A percentile compares a stretch with the other conserved stretches of the same genome.
phyloP scores from a whole-genome alignment of 306 rosid species.

The Prunus davidiana region DNA sequence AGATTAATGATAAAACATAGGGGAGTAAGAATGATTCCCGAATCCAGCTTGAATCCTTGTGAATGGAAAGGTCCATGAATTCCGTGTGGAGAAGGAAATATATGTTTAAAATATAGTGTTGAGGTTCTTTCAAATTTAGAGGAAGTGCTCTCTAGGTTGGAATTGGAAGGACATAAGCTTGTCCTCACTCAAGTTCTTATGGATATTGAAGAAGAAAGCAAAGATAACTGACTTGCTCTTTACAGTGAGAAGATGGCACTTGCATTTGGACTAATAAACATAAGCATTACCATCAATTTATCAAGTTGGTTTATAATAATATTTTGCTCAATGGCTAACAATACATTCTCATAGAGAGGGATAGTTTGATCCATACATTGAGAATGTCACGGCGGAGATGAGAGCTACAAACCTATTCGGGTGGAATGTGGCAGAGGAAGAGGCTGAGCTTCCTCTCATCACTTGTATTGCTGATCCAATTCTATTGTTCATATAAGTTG shows the following conservation, averaged over 20 bases:
- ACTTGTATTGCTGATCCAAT: background rate
- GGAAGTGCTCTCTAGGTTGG: constrained; percentile 38
- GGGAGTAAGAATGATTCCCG: constrained; percentile 42
- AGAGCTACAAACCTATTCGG: background rate
- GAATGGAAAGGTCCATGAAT: constrained; percentile 40
- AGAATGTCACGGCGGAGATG: background rate
- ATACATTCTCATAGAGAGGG: background rate
- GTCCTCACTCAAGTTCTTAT: constrained; percentile 45
- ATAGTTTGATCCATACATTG: background rate
- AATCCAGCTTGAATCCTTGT: constrained; percentile 48
- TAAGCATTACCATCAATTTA: constrained; percentile 48
- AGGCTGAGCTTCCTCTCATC: background rate
- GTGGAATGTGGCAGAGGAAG: background rate
- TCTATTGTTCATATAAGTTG: background rate
- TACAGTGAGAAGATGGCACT: constrained; percentile 64
- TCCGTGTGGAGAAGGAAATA: constrained; percentile 41
- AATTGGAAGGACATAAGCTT: constrained; percentile 51
- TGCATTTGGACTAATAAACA: constrained; percentile 44
- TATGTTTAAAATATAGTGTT: constrained; percentile 13
- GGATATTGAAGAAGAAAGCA: constrained; percentile 44
- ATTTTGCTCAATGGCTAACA: too few species aligned
- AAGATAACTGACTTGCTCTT: constrained; percentile 34
- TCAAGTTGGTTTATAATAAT: constrained; percentile 40
- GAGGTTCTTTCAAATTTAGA: constrained; percentile 20
- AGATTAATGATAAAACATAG: constrained; percentile 42